Evolutionary conservation across 768 basidiomycete genomes (phyloP), one percentile per base, ranked within the genome.

Genomic region (Cantharellus anzutake): DNA sequence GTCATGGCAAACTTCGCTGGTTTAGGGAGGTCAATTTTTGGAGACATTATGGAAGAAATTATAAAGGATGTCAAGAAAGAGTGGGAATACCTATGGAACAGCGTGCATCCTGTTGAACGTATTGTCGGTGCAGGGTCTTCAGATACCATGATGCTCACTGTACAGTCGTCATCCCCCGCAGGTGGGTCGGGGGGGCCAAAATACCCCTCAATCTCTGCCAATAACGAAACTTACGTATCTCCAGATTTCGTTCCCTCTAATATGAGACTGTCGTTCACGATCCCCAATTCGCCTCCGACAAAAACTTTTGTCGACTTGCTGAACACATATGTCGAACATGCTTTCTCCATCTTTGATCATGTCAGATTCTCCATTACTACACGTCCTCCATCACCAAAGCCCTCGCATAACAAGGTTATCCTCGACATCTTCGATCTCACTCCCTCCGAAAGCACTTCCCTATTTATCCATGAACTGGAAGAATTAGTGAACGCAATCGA

Each of bases 211-310:
- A 37, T 55, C 38, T 3, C 16, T 55, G 7, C 7, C 52, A 7
- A 55, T 55, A 29, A 11, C 44, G 41, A 4, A 42, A 59, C 16
- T 60, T 40, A 56, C 5, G 59, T 52, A 58, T 44, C 37, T 53
- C 48, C 61, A 86, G 85, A 75, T 60, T 69, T 84, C 50, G 65
- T 87, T 41, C 82, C 85, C 1, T 65, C 71, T n/a, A 68, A 73
- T 42, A 60, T 83, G 53, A 64, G 67, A 39, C 73, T 75, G 5
- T 72, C 80, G 3, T 81, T 83, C 68, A 73, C 71, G 63, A 70
- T 34, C 59, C 67, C 38, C 16, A 42, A 61, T 5, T 38, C 60
- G 3, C 60, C 60, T 61, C 66, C 4, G 7, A 29, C 55, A 34
- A 65, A 72, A 29, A 65, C 73, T 4, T 65, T 72, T 11, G 74